Evolutionary conservation across 2,329 filamentous ascomycete genomes (phyloP).

Genomic region (Berkeleyomyces basicola): DNA sequence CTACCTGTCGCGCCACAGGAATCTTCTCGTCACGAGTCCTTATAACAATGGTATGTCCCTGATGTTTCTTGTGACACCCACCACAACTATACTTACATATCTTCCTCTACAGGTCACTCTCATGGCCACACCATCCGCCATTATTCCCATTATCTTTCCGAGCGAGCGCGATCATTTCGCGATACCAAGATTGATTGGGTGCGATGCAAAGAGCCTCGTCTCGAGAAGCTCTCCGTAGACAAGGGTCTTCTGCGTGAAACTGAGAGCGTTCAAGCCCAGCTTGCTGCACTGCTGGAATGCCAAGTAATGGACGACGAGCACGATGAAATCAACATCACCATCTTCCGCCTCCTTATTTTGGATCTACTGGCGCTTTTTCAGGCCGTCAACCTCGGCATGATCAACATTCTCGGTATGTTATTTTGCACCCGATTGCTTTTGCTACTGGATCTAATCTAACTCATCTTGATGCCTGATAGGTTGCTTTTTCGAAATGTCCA

Average conservation of each 20-base stretch:
- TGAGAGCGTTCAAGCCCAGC: constrained; percentile 75
- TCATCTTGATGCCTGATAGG: constrained; percentile 32
- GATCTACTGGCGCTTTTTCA: constrained; percentile 85
- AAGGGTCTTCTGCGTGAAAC: constrained; percentile 88
- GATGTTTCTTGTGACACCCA: not conserved
- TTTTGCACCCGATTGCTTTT: not conserved
- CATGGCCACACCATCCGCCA: constrained; percentile 89
- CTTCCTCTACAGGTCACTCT: constrained; percentile 51
- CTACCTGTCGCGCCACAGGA: constrained; percentile 68
- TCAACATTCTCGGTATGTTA: constrained; percentile 74
- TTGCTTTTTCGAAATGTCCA: constrained; percentile 97
- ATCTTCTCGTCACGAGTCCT: constrained; percentile 69
- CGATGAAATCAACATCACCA: constrained; percentile 91
- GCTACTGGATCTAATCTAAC: not conserved
- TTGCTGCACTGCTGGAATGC: constrained; percentile 71
- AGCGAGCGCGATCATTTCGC: constrained; percentile 66
- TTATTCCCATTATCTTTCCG: constrained; percentile 73
- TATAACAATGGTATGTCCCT: constrained; percentile 69
- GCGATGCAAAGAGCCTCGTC: constrained; percentile 58
- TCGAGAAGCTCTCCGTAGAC: constrained; percentile 76
- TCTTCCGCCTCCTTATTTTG: constrained; percentile 78
- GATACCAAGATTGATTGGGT: constrained; percentile 86
- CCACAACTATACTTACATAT: not conserved
- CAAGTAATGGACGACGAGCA: constrained; percentile 77
- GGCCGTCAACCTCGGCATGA: constrained; percentile 90